A percentile compares a stretch with the other conserved stretches of the same genome.
Evolutionary conservation across 768 basidiomycete genomes (phyloP).

Genomic region (Xerocomellus amylosporus): DNA sequence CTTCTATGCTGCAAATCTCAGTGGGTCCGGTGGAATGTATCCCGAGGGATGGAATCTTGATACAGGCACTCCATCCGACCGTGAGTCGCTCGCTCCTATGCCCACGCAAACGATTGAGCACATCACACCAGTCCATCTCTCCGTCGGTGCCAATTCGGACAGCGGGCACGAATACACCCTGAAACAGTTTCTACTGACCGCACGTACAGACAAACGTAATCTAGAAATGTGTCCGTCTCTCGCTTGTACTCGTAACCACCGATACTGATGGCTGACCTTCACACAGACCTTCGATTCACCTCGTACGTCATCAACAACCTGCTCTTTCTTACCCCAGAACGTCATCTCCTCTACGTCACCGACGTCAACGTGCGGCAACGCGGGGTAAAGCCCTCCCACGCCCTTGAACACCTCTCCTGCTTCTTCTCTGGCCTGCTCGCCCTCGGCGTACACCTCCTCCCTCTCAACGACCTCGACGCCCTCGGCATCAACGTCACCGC

Average conservation of each 20-base stretch:
- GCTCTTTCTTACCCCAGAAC: slow-evolving; percentile 17
- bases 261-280: slow-evolving; percentile 17
- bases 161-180: slow-evolving; percentile 77
- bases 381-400: slow-evolving; percentile 37
- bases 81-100: slow-evolving; percentile 36
- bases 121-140: slow-evolving; percentile 35
- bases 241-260: slow-evolving; percentile 13
- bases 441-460: slow-evolving; percentile 63
- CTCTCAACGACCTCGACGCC: slow-evolving; percentile 48
- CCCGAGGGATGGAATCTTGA: slow-evolving; percentile 55
- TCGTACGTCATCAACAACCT: slow-evolving; percentile 60
- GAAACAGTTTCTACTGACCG: slow-evolving; percentile 68
- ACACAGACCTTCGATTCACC: slow-evolving; percentile 56
- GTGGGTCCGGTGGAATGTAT: slow-evolving; percentile 56
- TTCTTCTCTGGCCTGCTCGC: slow-evolving; percentile 77
- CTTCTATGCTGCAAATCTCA: slow-evolving; percentile 46
- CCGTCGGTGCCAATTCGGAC: slow-evolving; percentile 64
- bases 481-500: slow-evolving; percentile 45
- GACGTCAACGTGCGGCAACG: slow-evolving; percentile 36
- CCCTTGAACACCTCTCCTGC: slow-evolving; percentile 71
- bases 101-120: not conserved
- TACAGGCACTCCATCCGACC: slow-evolving; percentile 41
- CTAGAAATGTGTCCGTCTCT: slow-evolving; percentile 62
- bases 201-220: slow-evolving; percentile 54
- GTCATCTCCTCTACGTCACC: slow-evolving; percentile 53